Percentiles rank a stretch among this genome's conserved stretches.
phyloP scores from a whole-genome alignment of 176 grass and related monocot genomes.

The Paspalum notatum region DNA sequence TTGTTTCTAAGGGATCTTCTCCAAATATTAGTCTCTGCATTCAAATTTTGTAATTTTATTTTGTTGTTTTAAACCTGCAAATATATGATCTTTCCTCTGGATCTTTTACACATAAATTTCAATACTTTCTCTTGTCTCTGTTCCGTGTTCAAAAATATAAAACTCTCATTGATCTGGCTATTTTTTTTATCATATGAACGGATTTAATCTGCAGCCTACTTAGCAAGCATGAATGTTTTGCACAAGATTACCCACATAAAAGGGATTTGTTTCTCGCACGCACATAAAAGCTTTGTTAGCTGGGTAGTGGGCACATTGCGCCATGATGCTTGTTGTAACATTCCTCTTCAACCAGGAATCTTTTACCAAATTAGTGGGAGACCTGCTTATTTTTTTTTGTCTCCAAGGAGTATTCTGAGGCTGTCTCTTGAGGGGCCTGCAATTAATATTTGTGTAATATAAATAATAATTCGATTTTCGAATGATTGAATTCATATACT shows the following conservation, averaged over 20 bases:
- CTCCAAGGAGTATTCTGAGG: not conserved
- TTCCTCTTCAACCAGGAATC: not conserved
- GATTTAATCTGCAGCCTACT: not conserved
- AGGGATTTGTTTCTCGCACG: not conserved
- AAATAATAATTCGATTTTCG: not conserved
- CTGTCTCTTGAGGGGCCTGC: not conserved
- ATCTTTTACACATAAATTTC: not conserved
- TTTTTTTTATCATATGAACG: not conserved
- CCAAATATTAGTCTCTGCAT: not conserved
- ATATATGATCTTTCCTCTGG: not conserved
- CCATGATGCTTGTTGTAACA: not conserved
- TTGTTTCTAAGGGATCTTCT: not conserved
- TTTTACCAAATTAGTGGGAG: not conserved
- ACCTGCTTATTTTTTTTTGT: not conserved
- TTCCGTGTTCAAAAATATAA: not conserved
- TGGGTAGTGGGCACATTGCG: too few relatives aligned
- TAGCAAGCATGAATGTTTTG: not conserved
- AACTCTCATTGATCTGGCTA: not conserved
- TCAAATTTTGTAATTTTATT: not conserved
- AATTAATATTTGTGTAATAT: constrained; percentile 5
- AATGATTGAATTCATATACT: not conserved
- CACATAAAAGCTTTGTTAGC: not conserved
- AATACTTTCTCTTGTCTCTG: not conserved
- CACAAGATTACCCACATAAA: not conserved
- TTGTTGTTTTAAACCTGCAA: not conserved